Evolutionary conservation across 1,284 basidiomycete genomes (phyloP), one percentile per base, ranked within the genome.

Genomic region (Rhizopogon parksii): DNA sequence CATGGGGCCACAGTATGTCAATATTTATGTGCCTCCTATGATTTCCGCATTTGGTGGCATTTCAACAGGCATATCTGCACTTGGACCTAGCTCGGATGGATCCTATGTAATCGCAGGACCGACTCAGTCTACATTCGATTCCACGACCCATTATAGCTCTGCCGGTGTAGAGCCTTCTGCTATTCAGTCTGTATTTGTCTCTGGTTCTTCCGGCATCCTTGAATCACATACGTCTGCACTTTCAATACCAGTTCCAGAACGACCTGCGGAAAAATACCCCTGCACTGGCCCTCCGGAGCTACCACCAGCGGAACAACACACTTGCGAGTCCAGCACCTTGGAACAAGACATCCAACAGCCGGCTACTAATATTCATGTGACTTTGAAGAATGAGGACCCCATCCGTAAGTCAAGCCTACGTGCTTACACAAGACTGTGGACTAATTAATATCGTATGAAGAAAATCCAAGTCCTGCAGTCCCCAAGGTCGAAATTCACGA

Each of bases 61-160:
- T n/a, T 21, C 42, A 19, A 45, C 17, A 14, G 2, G 6, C 32
- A 2, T 43, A 7, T 8, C 40, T 32, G 27, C 12, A 9, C 17
- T 21, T 21, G 42, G 12, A 12, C 17, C 12, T 32, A 19, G 42
- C 17, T 45, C 30, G 17, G 27, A 43, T 8, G 42, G 9, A 25
- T 47, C 46, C 43, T 47, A 14, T 17, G n/a, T 9, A 39, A 19
- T n/a, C 5, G 3, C 11, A 11, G 43, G 45, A 48, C 21, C 21
- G 19, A 47, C 21, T 25, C 15, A 47, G 43, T n/a, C 46, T 47
- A 17, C 21, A 47, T 47, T 47, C n/a, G n/a, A 47, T 24, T 24
- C 15, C 40, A 30, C 15, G 6, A 15, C 27, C 3, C n/a, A 9
- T 40, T 6, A 17, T 30, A 6, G 19, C 17, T 27, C 15, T 19